phyloP scores from a whole-genome alignment of 345 rosid species.

The Litchi chinensis region DNA sequence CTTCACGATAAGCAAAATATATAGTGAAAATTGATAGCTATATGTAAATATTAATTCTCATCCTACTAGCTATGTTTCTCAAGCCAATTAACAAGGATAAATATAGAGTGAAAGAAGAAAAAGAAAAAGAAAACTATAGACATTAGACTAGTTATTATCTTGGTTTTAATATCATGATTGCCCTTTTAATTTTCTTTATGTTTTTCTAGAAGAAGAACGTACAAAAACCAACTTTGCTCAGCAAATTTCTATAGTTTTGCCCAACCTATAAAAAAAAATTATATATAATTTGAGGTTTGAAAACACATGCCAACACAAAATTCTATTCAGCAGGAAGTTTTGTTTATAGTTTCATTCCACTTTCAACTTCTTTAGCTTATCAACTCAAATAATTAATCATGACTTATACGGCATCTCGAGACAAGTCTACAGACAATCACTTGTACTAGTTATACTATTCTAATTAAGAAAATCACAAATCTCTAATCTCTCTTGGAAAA shows the following conservation, averaged over 20 bases:
- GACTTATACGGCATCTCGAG: conserved; percentile 5
- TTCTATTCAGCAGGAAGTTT: neutral
- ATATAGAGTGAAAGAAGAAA: too few relatives aligned
- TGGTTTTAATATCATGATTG: neutral
- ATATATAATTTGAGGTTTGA: neutral
- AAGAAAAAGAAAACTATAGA: too few relatives aligned
- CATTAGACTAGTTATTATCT: neutral
- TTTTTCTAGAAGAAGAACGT: neutral
- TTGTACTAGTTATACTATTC: neutral
- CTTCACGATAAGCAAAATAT: too few relatives aligned
- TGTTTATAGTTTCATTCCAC: neutral
- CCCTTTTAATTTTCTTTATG: too few relatives aligned
- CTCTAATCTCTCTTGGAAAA: neutral
- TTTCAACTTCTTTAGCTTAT: neutral
- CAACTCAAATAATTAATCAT: conserved; percentile 8
- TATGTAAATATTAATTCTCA: neutral
- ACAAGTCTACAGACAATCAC: neutral
- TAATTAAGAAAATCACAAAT: neutral
- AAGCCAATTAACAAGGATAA: too few relatives aligned
- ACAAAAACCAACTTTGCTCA: neutral
- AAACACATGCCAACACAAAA: neutral
- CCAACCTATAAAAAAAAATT: neutral
- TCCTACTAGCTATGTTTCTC: too few relatives aligned
- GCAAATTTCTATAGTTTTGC: neutral
- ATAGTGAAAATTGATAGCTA: neutral